A percentile compares a stretch with the other conserved stretches of the same genome.
These are phyloP conservation scores for Phaseolus coccineus DNA, from an alignment of 331 rosid species.

Conservation along the genomic window DNA sequence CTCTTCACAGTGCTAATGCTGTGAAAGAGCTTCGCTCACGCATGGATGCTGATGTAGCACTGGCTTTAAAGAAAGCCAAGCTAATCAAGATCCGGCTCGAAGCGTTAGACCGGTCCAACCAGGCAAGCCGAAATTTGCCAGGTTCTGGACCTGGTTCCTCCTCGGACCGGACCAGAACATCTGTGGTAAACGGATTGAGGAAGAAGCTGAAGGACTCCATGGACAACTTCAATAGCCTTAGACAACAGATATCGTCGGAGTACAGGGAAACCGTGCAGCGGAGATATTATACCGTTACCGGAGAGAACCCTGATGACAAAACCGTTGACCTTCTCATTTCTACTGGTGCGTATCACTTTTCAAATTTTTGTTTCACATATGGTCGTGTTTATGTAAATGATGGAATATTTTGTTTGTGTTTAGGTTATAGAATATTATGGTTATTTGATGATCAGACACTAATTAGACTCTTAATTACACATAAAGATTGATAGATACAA, in stretches of 20 bases:
- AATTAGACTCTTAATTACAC: background rate
- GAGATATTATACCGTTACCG: slow-evolving; percentile 84
- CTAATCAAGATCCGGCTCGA: slow-evolving; percentile 77
- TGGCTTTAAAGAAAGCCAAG: slow-evolving; percentile 88
- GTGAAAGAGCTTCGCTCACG: slow-evolving; percentile 83
- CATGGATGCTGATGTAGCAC: slow-evolving; percentile 84
- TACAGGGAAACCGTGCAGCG: slow-evolving; percentile 83
- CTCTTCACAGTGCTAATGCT: slow-evolving; percentile 81
- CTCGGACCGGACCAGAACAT: slow-evolving; percentile 81
- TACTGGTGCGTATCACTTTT: slow-evolving; percentile 57
- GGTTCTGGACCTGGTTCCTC: slow-evolving; percentile 87
- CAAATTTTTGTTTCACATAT: background rate
- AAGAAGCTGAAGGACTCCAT: slow-evolving; percentile 87
- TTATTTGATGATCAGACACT: background rate
- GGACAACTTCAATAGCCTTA: slow-evolving; percentile 74
- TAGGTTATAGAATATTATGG: background rate
- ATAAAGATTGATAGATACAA: too few species aligned
- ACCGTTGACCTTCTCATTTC: slow-evolving; percentile 84
- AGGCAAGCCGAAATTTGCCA: slow-evolving; percentile 64
- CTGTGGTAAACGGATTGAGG: slow-evolving; percentile 79
- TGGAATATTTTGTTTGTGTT: background rate
- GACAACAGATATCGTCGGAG: slow-evolving; percentile 83
- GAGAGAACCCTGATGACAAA: slow-evolving; percentile 91
- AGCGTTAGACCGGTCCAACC: slow-evolving; percentile 77
- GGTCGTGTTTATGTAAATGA: background rate